phyloP scores from a whole-genome alignment of 2,329 filamentous ascomycete genomes.

The Knufia petricola region DNA sequence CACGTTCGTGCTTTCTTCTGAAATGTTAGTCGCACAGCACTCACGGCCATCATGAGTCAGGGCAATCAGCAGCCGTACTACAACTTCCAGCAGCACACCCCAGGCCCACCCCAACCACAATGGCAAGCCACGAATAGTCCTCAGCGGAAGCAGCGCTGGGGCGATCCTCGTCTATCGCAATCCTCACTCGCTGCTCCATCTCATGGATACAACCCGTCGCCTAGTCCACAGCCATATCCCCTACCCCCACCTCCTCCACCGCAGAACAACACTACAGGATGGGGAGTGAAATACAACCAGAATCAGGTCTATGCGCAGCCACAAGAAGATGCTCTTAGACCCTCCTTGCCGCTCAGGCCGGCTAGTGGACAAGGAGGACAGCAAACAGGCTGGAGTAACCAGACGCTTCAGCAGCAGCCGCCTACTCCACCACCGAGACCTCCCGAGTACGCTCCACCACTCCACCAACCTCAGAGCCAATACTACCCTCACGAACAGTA shows the following conservation, averaged over 20 bases:
- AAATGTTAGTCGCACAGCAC: background rate
- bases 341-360: slow-evolving; percentile 22
- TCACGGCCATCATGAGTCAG: slow-evolving; percentile 11
- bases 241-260: slow-evolving; percentile 17
- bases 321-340: slow-evolving; percentile 10
- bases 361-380: slow-evolving; percentile 11
- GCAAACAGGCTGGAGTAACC: slow-evolving; percentile 11
- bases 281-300: slow-evolving; percentile 34
- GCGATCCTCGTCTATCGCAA: slow-evolving; percentile 16
- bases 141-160: slow-evolving; percentile 15
- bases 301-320: background rate
- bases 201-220: background rate
- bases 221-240: slow-evolving; percentile 5
- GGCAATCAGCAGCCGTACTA: slow-evolving; percentile 14
- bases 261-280: slow-evolving; percentile 29
- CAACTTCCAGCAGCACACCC: slow-evolving; percentile 19
- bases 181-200: background rate
- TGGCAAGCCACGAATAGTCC: slow-evolving; percentile 23
- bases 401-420: slow-evolving; percentile 19
- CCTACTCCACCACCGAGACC: slow-evolving; percentile 36
- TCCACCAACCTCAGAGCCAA: slow-evolving; percentile 23
- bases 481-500: slow-evolving; percentile 25
- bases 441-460: slow-evolving; percentile 28
- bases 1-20: no score
- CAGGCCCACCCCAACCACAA: slow-evolving; percentile 21